Evolutionary conservation across 257 asterid genomes (phyloP), one percentile per base, ranked within the genome.

Genomic region (Solanum etuberosum): DNA sequence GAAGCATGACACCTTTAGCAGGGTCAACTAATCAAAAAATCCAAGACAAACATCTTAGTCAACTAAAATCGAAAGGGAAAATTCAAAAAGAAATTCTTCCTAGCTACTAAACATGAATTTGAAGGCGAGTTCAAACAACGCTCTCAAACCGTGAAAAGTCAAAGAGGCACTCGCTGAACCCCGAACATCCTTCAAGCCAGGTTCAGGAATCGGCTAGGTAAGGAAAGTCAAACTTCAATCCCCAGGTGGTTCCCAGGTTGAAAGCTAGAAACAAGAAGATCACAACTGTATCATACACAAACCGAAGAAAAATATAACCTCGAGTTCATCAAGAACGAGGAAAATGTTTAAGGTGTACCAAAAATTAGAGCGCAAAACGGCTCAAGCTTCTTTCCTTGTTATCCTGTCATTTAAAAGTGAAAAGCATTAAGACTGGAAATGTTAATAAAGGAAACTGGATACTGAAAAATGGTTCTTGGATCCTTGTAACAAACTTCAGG

Each of bases 331-430:
- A 31, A 81, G 68, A 48, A 29, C 0, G 43, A 20, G 68, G 32
- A 20, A 80, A 46, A 46, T 5, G 67, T 80, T 80, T 5, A 43
- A 46, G 20, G 31, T 48, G 68, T 81, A 48, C 85, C 85, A 10
- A 81, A 46, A 81, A 18, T 31, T 81, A 5, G 68, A 81, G 10
- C 85, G 3, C 4, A 81, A 29, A 48, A 31, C 0, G 7, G 83
- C 90, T 94, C 95, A 95, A 31, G 99, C 99, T 93, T 96, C 98
- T 91, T 96, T 95, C 90, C 99, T 90, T 40, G 99, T 96, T 91
- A 96, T 94, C 95, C 99, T 96, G 95, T 54, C 89, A 92, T 86
- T 57, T 13, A 76, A 86, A 85, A 63, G 18, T 9, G 42, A 40
- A 40, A 70, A 72, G 46, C 40, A 82, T 57, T 76, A 88, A 61